Evolutionary conservation across 148 eudicot species (phyloP), one percentile per base, ranked within the genome.

Genomic region (Beta vulgaris): DNA sequence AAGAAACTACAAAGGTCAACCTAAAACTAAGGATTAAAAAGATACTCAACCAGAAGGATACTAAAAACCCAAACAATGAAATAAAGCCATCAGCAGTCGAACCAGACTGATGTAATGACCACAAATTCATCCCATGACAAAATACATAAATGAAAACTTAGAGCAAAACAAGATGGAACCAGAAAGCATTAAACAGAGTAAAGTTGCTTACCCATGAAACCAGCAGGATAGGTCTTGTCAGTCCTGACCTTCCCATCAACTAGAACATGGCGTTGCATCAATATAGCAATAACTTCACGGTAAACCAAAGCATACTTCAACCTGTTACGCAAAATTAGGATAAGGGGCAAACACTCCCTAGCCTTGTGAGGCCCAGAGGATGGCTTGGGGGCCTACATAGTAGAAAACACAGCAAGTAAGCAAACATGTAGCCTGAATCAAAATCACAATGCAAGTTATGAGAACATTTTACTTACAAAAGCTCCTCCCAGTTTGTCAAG

Each of bases 401-500:
- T 39, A 83, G 62, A 82, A 68, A 57, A 76, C 76, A 76, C 26
- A 54, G 1, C 66, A 39, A 29, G 9, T 31, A 59, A 48, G 60
- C 37, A 77, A 70, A 46, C 39, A 25, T n/a, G n/a, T n/a, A n/a
- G n/a, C n/a, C n/a, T n/a, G n/a, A n/a, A n/a, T n/a, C n/a, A n/a
- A n/a, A n/a, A n/a, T n/a, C n/a, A n/a, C n/a, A n/a, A n/a, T n/a
- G n/a, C n/a, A n/a, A n/a, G n/a, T n/a, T n/a, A n/a, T n/a, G n/a
- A n/a, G 0, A 2, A 28, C 4, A 9, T 15, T 2, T 3, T 6
- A 73, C 82, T 43, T 79, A 79, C 82, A 39, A 79, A 88, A 6
- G 91, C 91, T 54, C 91, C 88, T 48, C 85, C 88, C 68, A 85
- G 84, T 66, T 88, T 88, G 77, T 88, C 91, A 49, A 88, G 83